phyloP scores from a whole-genome alignment of 2,329 filamentous ascomycete genomes.

The Blastomyces percursus region DNA sequence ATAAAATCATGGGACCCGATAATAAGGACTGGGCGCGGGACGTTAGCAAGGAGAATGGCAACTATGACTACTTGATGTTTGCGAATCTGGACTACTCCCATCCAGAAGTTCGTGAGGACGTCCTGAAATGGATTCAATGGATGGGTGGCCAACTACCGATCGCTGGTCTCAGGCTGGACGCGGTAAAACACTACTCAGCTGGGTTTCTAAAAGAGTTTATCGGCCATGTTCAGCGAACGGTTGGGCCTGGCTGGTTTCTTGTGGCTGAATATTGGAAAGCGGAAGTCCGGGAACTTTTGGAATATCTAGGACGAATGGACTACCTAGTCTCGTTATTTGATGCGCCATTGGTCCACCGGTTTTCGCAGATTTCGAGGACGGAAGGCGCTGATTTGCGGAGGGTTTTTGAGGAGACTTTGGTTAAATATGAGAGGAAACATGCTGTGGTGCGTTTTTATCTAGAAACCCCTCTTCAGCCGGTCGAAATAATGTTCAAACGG shows the following conservation, averaged over 20 bases:
- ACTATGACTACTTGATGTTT: slow-evolving; percentile 61
- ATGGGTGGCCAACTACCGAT: slow-evolving; percentile 50
- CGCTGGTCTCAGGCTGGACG: slow-evolving; percentile 59
- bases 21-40: slow-evolving; percentile 54
- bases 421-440: slow-evolving; percentile 42
- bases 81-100: slow-evolving; percentile 57
- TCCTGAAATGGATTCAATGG: slow-evolving; percentile 59
- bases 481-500: background rate
- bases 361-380: slow-evolving; percentile 48
- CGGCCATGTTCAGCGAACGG: slow-evolving; percentile 41
- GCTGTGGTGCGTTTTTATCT: slow-evolving; percentile 41
- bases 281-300: slow-evolving; percentile 44
- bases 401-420: slow-evolving; percentile 52
- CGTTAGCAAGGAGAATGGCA: slow-evolving; percentile 55
- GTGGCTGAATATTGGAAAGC: slow-evolving; percentile 61
- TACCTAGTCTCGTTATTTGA: slow-evolving; percentile 55
- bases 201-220: slow-evolving; percentile 58
- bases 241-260: slow-evolving; percentile 48
- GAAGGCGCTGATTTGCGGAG: slow-evolving; percentile 50
- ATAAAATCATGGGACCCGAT: slow-evolving; percentile 50
- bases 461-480: background rate
- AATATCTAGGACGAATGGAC: slow-evolving; percentile 49
- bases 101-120: slow-evolving; percentile 52
- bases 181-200: slow-evolving; percentile 60
- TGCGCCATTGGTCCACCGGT: slow-evolving; percentile 57